Percentiles rank a stretch among this genome's conserved stretches.
These are phyloP conservation scores for Chrysanthemum makinoi DNA, from an alignment of 129 eudicot species.

Conservation along the genomic window DNA sequence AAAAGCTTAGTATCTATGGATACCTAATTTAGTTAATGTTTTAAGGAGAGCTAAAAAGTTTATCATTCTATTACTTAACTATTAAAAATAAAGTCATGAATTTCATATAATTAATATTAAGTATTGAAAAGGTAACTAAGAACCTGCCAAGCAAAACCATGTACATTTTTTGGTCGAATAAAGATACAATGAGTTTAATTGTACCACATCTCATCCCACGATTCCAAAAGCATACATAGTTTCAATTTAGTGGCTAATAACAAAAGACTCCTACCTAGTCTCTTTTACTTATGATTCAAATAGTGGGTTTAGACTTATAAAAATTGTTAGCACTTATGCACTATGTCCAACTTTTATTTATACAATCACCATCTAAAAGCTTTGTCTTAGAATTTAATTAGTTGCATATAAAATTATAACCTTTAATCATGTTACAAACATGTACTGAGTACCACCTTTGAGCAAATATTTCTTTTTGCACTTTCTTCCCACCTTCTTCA, in stretches of 20 bases:
- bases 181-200: no score
- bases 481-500: constrained; percentile 31
- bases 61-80: no score
- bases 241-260: no score
- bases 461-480: constrained; percentile 17
- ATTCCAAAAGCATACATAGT: no score
- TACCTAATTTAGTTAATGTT: neutral
- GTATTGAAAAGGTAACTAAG: no score
- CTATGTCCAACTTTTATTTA: neutral
- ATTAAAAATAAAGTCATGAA: no score
- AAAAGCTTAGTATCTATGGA: no score
- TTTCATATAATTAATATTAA: no score
- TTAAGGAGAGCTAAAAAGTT: neutral
- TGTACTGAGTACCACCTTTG: neutral
- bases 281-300: neutral
- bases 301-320: neutral
- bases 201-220: no score
- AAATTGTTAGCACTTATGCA: neutral
- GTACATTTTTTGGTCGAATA: no score
- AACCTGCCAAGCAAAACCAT: no score
- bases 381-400: neutral
- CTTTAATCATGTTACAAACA: constrained; percentile 21
- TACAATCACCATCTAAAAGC: neutral
- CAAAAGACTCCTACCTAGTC: no score
- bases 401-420: constrained; percentile 1